Evolutionary conservation across 1,284 basidiomycete genomes (phyloP).

Genomic region (Vanrija pseudolonga): DNA sequence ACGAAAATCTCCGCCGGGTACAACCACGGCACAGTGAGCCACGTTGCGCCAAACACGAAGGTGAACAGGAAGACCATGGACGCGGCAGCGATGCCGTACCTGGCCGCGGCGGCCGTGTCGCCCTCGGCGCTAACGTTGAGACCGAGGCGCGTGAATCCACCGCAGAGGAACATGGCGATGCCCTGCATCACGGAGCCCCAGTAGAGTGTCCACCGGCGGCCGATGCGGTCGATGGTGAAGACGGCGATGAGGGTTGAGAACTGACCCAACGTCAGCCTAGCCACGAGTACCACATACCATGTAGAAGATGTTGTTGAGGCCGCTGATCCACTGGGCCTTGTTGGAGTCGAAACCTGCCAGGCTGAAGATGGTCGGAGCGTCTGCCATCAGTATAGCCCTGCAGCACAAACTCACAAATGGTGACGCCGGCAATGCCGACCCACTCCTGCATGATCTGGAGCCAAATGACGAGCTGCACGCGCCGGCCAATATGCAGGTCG

Average conservation of each 20-base stretch:
- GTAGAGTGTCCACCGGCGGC: constrained; percentile 30
- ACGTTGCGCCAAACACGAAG: constrained; percentile 31
- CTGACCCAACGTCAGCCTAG: neutral
- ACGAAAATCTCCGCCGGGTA: constrained; percentile 39
- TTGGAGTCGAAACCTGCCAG: constrained; percentile 31
- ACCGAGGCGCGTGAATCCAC: constrained; percentile 25
- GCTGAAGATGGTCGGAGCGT: constrained; percentile 22
- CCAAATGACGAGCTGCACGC: constrained; percentile 46
- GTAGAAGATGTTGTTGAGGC: constrained; percentile 40
- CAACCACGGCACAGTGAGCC: constrained; percentile 37
- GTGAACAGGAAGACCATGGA: constrained; percentile 33
- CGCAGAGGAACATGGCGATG: constrained; percentile 47
- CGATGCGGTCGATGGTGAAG: constrained; percentile 25
- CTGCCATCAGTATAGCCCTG: constrained; percentile 21
- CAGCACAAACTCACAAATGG: constrained; percentile 3
- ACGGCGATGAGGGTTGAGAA: constrained; percentile 40
- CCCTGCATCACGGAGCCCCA: constrained; percentile 26
- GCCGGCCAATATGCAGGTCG: constrained; percentile 45
- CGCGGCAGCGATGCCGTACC: constrained; percentile 25
- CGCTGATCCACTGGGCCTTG: constrained; percentile 35
- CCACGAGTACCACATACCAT: constrained; percentile 8
- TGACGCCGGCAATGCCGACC: constrained; percentile 12
- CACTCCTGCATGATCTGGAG: constrained; percentile 49
- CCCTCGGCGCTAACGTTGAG: constrained; percentile 15
- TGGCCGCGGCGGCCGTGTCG: constrained; percentile 10